Evolutionary conservation across 2,329 filamentous ascomycete species (phyloP).

Genomic region (Trichoderma hamatum): DNA sequence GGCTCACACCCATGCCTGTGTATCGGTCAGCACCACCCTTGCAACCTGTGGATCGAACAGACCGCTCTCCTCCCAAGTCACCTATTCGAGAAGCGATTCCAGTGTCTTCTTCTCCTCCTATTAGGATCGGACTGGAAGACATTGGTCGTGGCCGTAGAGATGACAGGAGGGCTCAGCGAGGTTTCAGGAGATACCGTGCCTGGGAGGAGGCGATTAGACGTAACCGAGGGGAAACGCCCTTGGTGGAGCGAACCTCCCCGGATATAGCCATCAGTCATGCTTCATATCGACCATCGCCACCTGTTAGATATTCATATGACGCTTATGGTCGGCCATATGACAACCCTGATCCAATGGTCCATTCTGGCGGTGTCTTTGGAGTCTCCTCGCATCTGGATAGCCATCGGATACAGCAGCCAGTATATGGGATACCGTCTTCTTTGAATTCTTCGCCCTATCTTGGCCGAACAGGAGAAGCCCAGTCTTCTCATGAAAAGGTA

Average conservation of each 20-base stretch:
- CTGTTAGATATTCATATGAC: constrained; percentile 17
- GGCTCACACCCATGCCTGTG: constrained; percentile 24
- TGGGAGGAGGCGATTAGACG: constrained; percentile 46
- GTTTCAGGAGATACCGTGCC: constrained; percentile 53
- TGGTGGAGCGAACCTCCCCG: background rate
- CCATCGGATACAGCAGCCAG: constrained; percentile 31
- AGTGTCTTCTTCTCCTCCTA: constrained; percentile 8
- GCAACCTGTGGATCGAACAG: background rate
- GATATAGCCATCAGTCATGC: constrained; percentile 15
- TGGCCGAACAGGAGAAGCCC: constrained; percentile 22
- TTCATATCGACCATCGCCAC: constrained; percentile 15
- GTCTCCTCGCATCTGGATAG: constrained; percentile 35
- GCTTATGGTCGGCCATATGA: constrained; percentile 11
- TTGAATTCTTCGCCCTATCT: constrained; percentile 22
- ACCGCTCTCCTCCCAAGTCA: constrained; percentile 19
- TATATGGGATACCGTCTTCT: constrained; percentile 10
- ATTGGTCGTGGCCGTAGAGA: constrained; percentile 27
- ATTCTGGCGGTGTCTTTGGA: constrained; percentile 29
- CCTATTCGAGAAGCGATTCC: constrained; percentile 1
- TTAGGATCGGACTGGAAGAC: constrained; percentile 28
- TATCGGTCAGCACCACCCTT: constrained; percentile 1
- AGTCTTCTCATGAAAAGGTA: constrained; percentile 35
- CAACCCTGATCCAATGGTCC: constrained; percentile 1
- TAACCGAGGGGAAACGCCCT: constrained; percentile 31
- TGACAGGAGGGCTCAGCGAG: constrained; percentile 46